Conservation (phyloP, 257 asterid species). For the Nicotiana otophora region DNA sequence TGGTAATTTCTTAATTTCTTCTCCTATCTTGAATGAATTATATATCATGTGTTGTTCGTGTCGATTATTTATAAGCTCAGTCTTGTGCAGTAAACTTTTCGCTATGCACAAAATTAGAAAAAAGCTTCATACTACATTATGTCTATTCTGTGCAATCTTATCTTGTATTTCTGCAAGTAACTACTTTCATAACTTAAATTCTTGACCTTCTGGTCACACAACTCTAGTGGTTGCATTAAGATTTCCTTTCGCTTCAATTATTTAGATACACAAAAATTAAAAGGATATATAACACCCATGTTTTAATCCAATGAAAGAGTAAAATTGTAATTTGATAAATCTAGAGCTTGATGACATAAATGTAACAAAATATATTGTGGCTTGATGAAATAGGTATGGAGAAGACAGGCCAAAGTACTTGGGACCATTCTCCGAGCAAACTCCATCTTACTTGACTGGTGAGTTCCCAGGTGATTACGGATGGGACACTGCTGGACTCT, state of each 20-base stretch:
- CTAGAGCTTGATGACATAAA: neutral
- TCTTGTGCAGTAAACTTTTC: neutral
- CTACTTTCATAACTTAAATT: too few relatives aligned
- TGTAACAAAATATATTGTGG: neutral
- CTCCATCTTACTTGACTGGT: slow-evolving; percentile 86
- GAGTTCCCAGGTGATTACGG: slow-evolving; percentile 95
- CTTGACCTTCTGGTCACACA: neutral
- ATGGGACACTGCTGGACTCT: slow-evolving; percentile 93
- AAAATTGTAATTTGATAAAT: neutral
- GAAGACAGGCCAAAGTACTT: slow-evolving; percentile 82
- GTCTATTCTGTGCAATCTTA: neutral
- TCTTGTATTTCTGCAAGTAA: neutral
- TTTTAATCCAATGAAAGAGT: too few relatives aligned
- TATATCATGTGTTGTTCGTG: neutral
- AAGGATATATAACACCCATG: too few relatives aligned
- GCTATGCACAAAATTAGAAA: neutral
- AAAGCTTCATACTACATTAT: neutral
- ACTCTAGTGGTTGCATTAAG: too few relatives aligned
- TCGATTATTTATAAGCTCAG: neutral
- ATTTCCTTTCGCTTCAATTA: too few relatives aligned
- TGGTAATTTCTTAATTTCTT: slow-evolving; percentile 36
- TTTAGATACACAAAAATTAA: too few relatives aligned
- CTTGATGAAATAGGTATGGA: slow-evolving; percentile 58
- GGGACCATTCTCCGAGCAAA: slow-evolving; percentile 92
- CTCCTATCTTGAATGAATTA: too few relatives aligned